Evolutionary conservation across 73 alveolate species (phyloP).

Genomic region (Paramecium pentaurelia): DNA sequence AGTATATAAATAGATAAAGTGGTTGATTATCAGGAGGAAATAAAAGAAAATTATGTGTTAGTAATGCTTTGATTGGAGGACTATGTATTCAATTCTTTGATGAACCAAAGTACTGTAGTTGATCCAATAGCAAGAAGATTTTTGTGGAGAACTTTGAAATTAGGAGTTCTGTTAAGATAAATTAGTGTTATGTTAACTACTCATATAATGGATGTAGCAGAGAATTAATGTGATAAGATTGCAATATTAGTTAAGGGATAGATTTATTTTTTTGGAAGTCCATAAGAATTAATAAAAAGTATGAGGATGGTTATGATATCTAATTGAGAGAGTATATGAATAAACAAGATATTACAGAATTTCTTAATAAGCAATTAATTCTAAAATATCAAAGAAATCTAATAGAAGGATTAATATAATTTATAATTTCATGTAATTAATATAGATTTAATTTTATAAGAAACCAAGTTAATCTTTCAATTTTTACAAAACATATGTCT

Average conservation of each 20-base stretch:
- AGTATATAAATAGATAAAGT: conserved; percentile 65
- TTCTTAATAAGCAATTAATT: background rate
- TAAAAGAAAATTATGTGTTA: conserved; percentile 93
- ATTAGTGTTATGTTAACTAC: conserved; percentile 79
- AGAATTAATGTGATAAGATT: conserved; percentile 79
- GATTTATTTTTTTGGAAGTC: conserved; percentile 75
- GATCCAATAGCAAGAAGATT: conserved; percentile 83
- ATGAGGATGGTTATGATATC: conserved; percentile 77
- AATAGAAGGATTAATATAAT: background rate
- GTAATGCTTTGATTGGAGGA: conserved; percentile 86
- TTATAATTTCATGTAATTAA: background rate
- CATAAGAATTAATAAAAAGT: conserved; percentile 70
- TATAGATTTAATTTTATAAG: background rate
- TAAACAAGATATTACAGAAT: background rate
- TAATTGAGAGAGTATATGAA: background rate
- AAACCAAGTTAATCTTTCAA: background rate
- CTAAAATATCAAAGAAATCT: background rate
- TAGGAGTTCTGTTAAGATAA: conserved; percentile 17
- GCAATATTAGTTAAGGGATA: conserved; percentile 81
- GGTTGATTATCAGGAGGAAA: conserved; percentile 94
- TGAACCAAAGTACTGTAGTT: conserved; percentile 92
- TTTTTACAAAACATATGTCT: background rate
- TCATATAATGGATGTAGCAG: conserved; percentile 91
- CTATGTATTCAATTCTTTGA: conserved; percentile 90
- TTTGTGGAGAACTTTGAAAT: conserved; percentile 27